Base-by-base conservation (phyloP, 129 eudicot genomes). In the Chrysanthemum lavandulifolium region DNA sequence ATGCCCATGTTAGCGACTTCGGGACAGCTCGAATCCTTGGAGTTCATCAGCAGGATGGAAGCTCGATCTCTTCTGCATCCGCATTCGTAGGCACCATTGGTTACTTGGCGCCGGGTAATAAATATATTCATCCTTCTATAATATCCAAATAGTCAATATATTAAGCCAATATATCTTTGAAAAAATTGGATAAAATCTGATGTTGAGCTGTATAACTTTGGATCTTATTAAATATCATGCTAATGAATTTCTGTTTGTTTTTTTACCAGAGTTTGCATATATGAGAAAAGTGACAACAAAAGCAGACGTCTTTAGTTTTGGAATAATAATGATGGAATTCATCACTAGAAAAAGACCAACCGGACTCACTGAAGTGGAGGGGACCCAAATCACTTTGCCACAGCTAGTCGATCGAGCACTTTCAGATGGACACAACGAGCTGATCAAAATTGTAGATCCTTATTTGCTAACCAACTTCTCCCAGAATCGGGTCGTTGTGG, bases 81-180 rank as follows among this genome's bases (percentile, higher is more conserved):
- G 75, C 91, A 40, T 90, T 94, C 56, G 81, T 83, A 86, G 99
- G 99, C 68, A 94, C 97, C 14, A 84, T 90, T 45, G 99, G 99
- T 71, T 94, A 94, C 86, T 63, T 94, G 76, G 99, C 99, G 64
- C 99, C 97, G 81, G 98, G 99, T 19, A 19, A 87, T 58, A 13
- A 58, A 19, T 13, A 21, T 10, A 10, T 52, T 52, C 18, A 3
- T 52, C 3, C 57, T 12, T 12, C 3, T 52, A 52, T 13, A 12
- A 13, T 7, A 52, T 52, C 6, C 15, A 13, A 4, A 52, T 52
- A 3, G 57, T 1, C 15, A 12, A 14, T 10, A 13, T 15, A 12
- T 36, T 4, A 36, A 36, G 43, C 6, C 43, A 5, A 0, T 36
- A 0, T 4, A 36, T 5, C 8, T 36, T 36, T 36, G 1, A 36